A percentile compares a stretch with the other conserved stretches of the same genome.
Evolutionary conservation across 179 eudicot genomes (phyloP).

Genomic region (Carnegiea gigantea): DNA sequence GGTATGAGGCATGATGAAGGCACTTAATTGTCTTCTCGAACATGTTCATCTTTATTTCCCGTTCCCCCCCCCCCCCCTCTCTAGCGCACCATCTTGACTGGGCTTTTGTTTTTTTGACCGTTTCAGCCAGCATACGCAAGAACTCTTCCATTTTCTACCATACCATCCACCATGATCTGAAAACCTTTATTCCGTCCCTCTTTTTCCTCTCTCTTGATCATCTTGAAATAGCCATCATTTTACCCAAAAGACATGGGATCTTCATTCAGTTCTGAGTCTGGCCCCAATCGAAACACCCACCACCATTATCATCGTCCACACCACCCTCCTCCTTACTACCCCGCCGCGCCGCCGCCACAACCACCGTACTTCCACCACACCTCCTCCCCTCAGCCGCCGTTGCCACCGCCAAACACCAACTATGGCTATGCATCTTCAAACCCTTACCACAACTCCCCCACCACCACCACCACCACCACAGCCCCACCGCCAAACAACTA

Average conservation of each 20-base stretch:
- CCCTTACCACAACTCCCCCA: slow-evolving; percentile 20
- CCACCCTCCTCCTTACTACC: slow-evolving; percentile 19
- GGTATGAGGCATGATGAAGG: no score
- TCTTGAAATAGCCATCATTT: background rate
- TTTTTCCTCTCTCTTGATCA: background rate
- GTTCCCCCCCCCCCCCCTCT: background rate
- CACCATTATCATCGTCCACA: slow-evolving; percentile 10
- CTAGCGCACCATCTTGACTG: slow-evolving; percentile 6
- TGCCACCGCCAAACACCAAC: background rate
- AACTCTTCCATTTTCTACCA: background rate
- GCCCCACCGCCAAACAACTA: background rate
- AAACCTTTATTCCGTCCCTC: background rate
- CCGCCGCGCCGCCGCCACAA: slow-evolving; percentile 13
- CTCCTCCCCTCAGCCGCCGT: slow-evolving; percentile 23
- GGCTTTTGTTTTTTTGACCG: slow-evolving; percentile 3
- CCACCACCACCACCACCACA: slow-evolving; percentile 16
- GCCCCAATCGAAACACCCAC: slow-evolving; percentile 14
- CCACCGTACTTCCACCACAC: slow-evolving; percentile 22
- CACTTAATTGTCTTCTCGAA: background rate
- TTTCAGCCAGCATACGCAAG: background rate
- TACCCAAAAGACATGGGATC: slow-evolving; percentile 26
- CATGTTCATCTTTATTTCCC: no score
- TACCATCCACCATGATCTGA: background rate
- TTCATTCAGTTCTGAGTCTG: slow-evolving; percentile 31
- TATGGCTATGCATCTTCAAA: no score